These are phyloP conservation scores for Scortechinia acanthostroma DNA, from an alignment of 2,329 filamentous ascomycete species.

Conservation along the genomic window DNA sequence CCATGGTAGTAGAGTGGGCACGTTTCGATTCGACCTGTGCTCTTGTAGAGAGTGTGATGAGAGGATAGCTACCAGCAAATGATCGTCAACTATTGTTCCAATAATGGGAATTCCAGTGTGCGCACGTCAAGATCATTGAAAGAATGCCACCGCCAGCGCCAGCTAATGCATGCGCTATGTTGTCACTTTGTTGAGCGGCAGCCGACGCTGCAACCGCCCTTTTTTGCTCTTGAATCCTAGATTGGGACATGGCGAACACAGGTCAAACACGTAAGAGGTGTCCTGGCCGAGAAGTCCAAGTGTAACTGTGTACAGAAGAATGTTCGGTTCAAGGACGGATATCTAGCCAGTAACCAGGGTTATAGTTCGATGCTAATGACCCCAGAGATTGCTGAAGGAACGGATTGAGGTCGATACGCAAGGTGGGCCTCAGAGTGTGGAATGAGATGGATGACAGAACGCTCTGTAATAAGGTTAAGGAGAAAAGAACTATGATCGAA, in stretches of 20 bases:
- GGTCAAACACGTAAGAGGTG: no score
- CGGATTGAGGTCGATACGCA: no score
- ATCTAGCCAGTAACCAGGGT: no score
- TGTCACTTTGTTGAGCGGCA: slow-evolving; percentile 79
- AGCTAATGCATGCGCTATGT: slow-evolving; percentile 89
- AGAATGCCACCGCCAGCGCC: slow-evolving; percentile 88
- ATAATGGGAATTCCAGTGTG: slow-evolving; percentile 4
- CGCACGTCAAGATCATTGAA: slow-evolving; percentile 89
- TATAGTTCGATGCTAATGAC: no score
- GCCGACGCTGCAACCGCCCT: slow-evolving; percentile 31
- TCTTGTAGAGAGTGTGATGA: slow-evolving; percentile 94
- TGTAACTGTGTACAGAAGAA: no score
- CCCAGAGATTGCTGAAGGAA: no score
- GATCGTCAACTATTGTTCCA: slow-evolving; percentile 5
- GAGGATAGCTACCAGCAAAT: slow-evolving; percentile 68
- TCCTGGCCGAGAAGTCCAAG: no score
- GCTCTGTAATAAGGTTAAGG: no score
- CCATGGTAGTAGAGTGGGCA: slow-evolving; percentile 75
- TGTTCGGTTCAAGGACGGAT: no score
- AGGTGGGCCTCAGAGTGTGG: no score
- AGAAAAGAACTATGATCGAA: no score
- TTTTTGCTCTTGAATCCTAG: not conserved
- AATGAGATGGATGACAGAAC: no score
- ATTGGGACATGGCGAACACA: not conserved
- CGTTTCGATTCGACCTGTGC: slow-evolving; percentile 96